Percentiles rank a stretch among this genome's conserved stretches.
These are phyloP conservation scores for Neurospora sp. DNA, from an alignment of 495 filamentous ascomycete species.

Conservation along the genomic window DNA sequence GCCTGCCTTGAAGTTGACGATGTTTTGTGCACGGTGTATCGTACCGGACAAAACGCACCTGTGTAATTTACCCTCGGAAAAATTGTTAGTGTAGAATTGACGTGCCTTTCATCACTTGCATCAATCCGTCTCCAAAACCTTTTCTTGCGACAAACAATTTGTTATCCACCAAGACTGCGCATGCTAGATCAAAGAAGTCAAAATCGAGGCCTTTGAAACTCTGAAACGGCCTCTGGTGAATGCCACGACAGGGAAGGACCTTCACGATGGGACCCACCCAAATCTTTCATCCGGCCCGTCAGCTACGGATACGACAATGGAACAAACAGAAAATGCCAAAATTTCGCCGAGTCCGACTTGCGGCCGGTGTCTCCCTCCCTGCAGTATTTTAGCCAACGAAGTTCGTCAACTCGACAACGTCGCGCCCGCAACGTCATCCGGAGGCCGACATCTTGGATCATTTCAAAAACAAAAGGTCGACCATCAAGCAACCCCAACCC, in stretches of 20 bases:
- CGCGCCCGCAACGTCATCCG: background rate
- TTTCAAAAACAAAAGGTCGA: background rate
- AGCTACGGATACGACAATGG: background rate
- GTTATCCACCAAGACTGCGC: background rate
- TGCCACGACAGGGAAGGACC: background rate
- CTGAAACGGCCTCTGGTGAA: background rate
- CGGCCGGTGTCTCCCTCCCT: background rate
- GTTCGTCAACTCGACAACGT: background rate
- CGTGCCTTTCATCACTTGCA: background rate
- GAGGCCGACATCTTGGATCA: background rate
- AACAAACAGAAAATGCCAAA: background rate
- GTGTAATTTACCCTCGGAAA: background rate
- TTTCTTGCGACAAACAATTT: background rate
- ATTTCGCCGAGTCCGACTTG: background rate
- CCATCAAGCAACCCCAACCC: background rate
- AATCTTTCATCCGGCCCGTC: background rate
- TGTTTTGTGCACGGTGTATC: background rate
- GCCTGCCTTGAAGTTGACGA: background rate
- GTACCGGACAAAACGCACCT: background rate
- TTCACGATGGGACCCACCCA: background rate
- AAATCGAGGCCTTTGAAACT: background rate
- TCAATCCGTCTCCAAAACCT: background rate
- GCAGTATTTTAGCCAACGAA: background rate
- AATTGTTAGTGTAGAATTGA: background rate
- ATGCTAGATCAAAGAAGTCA: background rate